Evolutionary conservation across 148 eudicot genomes (phyloP).

Genomic region (Chenopodium formosanum): DNA sequence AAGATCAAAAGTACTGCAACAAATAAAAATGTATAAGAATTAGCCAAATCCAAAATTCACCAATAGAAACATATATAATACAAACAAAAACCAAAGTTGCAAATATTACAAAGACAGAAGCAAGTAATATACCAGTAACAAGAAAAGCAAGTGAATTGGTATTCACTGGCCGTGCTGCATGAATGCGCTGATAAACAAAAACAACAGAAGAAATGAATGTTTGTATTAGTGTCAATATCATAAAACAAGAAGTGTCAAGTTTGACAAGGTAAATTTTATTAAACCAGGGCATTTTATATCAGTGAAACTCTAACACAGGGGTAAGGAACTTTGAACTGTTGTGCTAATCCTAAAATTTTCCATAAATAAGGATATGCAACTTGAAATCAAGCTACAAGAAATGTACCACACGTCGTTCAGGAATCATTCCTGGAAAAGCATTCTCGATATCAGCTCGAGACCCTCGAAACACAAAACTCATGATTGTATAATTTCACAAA

Average conservation of each 20-base stretch:
- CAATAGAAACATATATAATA: neutral
- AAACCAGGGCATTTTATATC: neutral
- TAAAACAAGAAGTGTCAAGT: neutral
- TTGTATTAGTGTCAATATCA: constrained; percentile 13
- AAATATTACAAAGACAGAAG: constrained; percentile 4
- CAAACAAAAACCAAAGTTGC: neutral
- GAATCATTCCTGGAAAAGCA: constrained; percentile 74
- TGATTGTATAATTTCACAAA: constrained; percentile 33
- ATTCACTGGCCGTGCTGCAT: constrained; percentile 76
- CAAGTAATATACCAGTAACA: constrained; percentile 62
- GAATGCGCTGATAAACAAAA: constrained; percentile 63
- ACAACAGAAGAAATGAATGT: constrained; percentile 4
- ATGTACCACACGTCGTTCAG: constrained; percentile 82
- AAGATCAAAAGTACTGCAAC: constrained; percentile 82
- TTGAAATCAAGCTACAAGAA: neutral
- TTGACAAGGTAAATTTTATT: neutral
- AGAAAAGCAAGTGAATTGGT: constrained; percentile 87
- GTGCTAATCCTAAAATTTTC: neutral
- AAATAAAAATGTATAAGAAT: constrained; percentile 2
- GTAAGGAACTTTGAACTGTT: too few relatives aligned
- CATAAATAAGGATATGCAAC: neutral
- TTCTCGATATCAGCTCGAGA: constrained; percentile 74
- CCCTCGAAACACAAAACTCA: constrained; percentile 98
- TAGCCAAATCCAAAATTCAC: neutral
- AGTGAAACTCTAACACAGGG: neutral